Percentiles rank a stretch among this genome's conserved stretches.
Conservation (phyloP, 2,329 filamentous ascomycete species). For the Lachnellula cervina region DNA sequence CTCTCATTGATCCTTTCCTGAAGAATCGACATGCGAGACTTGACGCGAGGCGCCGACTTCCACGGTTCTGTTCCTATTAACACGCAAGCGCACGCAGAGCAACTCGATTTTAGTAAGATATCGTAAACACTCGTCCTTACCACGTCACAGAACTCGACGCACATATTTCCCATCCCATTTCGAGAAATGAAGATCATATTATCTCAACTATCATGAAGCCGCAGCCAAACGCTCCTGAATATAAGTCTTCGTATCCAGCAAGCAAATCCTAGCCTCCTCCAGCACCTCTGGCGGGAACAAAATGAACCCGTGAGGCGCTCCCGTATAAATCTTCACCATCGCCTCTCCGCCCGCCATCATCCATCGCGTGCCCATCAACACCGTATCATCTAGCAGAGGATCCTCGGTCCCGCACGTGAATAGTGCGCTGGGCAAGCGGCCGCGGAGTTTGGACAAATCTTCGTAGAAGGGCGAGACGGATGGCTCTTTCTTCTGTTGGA, state of each 20-base stretch:
- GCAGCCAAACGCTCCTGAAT: constrained; percentile 12
- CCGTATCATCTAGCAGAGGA: constrained; percentile 45
- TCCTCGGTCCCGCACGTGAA: constrained; percentile 53
- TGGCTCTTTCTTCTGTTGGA: constrained; percentile 39
- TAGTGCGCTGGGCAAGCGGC: constrained; percentile 45
- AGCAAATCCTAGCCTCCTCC: constrained; percentile 15
- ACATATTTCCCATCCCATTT: background rate
- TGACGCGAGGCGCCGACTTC: too few species aligned
- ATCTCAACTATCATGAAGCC: background rate
- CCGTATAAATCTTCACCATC: constrained; percentile 49
- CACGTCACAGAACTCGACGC: background rate
- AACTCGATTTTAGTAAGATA: too few species aligned
- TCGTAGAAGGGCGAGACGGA: constrained; percentile 47
- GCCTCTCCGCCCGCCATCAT: constrained; percentile 44
- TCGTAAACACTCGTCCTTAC: too few species aligned
- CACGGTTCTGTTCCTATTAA: too few species aligned
- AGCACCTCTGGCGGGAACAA: constrained; percentile 11
- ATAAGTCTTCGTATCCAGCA: constrained; percentile 16
- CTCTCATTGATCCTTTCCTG: too few species aligned
- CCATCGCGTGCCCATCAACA: constrained; percentile 53
- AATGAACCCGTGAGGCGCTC: constrained; percentile 49
- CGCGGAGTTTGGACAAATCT: constrained; percentile 34
- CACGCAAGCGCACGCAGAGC: too few species aligned
- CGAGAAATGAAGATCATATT: background rate
- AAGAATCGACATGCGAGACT: too few species aligned